Evolutionary conservation across 352 stramenopile species (phyloP).

Genomic region (Phytophthora cryptogea): DNA sequence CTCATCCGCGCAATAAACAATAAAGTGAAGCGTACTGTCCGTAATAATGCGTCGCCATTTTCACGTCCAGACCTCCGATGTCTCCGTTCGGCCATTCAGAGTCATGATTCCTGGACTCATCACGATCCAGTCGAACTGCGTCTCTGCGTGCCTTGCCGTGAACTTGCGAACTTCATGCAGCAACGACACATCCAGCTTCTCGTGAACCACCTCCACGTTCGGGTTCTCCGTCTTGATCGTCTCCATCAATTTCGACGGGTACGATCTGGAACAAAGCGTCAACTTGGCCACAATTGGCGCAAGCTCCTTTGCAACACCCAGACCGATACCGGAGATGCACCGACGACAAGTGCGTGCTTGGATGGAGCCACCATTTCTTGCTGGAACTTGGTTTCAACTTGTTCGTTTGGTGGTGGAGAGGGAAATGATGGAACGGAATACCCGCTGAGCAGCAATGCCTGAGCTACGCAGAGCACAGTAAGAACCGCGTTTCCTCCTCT

Average conservation of each 20-base stretch:
- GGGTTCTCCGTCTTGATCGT: conserved; percentile 16
- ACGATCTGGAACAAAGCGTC: conserved; percentile 23
- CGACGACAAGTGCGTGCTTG: conserved; percentile 32
- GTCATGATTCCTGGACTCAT: conserved; percentile 28
- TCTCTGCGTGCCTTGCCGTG: conserved; percentile 12
- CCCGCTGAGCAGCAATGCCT: conserved; percentile 6
- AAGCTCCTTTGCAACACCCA: conserved; percentile 20
- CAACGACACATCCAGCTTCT: conserved; percentile 20
- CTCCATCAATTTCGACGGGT: conserved; percentile 8
- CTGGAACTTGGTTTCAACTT: conserved; percentile 22
- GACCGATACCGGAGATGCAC: conserved; percentile 27
- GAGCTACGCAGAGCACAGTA: conserved; percentile 4
- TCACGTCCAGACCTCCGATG: conserved; percentile 22
- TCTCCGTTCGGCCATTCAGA: conserved; percentile 21
- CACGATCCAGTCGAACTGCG: conserved; percentile 32
- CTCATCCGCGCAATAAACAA: no score
- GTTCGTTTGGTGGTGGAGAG: background rate
- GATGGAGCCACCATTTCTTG: conserved; percentile 22
- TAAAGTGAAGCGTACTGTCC: conserved; percentile 4
- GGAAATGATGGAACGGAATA: conserved; percentile 9
- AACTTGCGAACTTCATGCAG: conserved; percentile 22
- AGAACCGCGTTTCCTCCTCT: conserved; percentile 4
- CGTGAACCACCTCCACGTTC: conserved; percentile 20
- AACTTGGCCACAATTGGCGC: conserved; percentile 28
- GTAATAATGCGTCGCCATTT: conserved; percentile 36